Evolutionary conservation across 805 yeast species (phyloP).

Genomic region (Debaryomyces hansenii): DNA sequence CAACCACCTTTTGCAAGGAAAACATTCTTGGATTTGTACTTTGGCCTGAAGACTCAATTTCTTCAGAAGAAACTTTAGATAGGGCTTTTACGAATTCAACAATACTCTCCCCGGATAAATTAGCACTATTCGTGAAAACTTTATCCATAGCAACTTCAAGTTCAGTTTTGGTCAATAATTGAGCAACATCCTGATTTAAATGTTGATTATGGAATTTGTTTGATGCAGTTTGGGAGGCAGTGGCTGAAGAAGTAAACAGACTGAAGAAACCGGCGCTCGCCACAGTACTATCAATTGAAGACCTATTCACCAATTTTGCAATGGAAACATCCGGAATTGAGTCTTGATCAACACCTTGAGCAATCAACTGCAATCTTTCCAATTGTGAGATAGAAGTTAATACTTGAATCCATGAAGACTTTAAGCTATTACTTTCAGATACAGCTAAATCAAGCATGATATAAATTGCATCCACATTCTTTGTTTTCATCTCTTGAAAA

Average conservation of each 20-base stretch:
- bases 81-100: conserved; percentile 84
- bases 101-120: conserved; percentile 79
- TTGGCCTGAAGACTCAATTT: conserved; percentile 83
- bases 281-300: conserved; percentile 54
- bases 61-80: conserved; percentile 84
- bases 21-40: conserved; percentile 85
- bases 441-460: conserved; percentile 75
- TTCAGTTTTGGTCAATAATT: conserved; percentile 61
- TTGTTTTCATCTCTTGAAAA: conserved; percentile 70
- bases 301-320: conserved; percentile 63
- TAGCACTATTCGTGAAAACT: conserved; percentile 80
- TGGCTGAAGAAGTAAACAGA: conserved; percentile 49
- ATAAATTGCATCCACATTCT: conserved; percentile 79
- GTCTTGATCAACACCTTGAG: conserved; percentile 83
- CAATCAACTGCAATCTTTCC: conserved; percentile 84
- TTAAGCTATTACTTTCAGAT: conserved; percentile 71
- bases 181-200: conserved; percentile 56
- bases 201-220: conserved; percentile 72
- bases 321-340: conserved; percentile 81
- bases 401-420: conserved; percentile 78
- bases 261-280: conserved; percentile 49
- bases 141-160: conserved; percentile 80
- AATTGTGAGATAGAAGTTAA: conserved; percentile 83
- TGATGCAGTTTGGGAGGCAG: conserved; percentile 67
- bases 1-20: conserved; percentile 92